These are phyloP conservation scores for Populus euphratica DNA, from an alignment of 345 rosid genomes.

Conservation along the genomic window DNA sequence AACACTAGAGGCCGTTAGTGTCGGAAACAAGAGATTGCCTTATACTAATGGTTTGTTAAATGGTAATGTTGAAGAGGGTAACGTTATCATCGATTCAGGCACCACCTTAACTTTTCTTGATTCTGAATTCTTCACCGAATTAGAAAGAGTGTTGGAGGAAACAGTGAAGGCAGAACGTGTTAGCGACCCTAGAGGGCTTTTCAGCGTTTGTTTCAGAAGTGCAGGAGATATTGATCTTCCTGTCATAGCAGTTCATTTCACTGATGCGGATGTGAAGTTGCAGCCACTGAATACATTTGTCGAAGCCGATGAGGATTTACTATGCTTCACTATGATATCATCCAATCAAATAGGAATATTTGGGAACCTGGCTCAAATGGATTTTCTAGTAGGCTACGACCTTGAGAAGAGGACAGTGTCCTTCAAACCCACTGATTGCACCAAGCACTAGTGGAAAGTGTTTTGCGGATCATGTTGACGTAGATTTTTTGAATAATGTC, in stretches of 20 bases:
- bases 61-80: constrained; percentile 19
- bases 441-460: background rate
- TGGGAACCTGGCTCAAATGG: constrained; percentile 45
- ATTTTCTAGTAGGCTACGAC: constrained; percentile 44
- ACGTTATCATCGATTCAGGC: constrained; percentile 57
- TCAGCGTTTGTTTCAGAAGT: constrained; percentile 32
- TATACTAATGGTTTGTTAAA: constrained; percentile 14
- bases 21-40: constrained; percentile 40
- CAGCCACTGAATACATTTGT: constrained; percentile 35
- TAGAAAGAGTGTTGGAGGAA: constrained; percentile 32
- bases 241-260: constrained; percentile 46
- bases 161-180: constrained; percentile 30
- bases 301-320: constrained; percentile 10
- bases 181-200: constrained; percentile 29
- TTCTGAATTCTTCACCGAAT: constrained; percentile 26
- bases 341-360: constrained; percentile 25
- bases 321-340: constrained; percentile 38
- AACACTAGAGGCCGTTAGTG: constrained; percentile 52
- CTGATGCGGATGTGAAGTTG: constrained; percentile 46
- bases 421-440: constrained; percentile 44
- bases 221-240: constrained; percentile 28
- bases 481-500: too few species aligned
- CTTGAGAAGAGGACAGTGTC: constrained; percentile 33
- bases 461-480: too few species aligned
- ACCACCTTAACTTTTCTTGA: constrained; percentile 51